These are phyloP conservation scores for Salvia splendens DNA, from an alignment of 257 asterid genomes.

Conservation along the genomic window DNA sequence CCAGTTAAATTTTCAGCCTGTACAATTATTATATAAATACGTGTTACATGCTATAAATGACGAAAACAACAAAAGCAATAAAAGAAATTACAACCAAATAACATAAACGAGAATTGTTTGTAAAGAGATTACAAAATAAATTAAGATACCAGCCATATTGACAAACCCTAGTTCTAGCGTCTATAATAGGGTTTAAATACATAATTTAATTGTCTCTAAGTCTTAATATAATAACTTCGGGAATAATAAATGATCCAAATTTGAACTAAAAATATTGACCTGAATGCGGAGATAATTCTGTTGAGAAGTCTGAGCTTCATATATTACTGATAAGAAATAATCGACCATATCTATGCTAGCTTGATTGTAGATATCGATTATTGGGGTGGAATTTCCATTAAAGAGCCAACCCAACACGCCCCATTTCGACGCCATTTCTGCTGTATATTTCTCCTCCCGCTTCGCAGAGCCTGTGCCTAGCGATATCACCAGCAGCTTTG, in stretches of 20 bases:
- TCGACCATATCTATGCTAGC: constrained; percentile 51
- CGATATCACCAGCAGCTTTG: constrained; percentile 48
- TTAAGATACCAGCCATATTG: too few relatives aligned
- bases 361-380: constrained; percentile 48
- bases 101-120: too few relatives aligned
- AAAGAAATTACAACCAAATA: too few relatives aligned
- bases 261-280: constrained; percentile 16
- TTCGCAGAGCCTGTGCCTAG: constrained; percentile 57
- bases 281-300: constrained; percentile 61
- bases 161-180: too few relatives aligned
- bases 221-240: too few relatives aligned
- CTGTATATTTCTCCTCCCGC: constrained; percentile 42
- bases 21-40: constrained; percentile 1
- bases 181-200: too few relatives aligned
- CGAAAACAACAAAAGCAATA: too few relatives aligned
- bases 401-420: constrained; percentile 55
- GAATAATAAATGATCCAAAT: too few relatives aligned
- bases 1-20: constrained; percentile 49
- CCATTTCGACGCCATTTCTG: constrained; percentile 54
- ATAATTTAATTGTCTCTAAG: too few relatives aligned
- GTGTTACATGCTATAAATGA: too few relatives aligned
- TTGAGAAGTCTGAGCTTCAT: constrained; percentile 41
- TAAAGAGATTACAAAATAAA: too few relatives aligned
- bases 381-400: constrained; percentile 42
- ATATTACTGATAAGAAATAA: constrained; percentile 40